Base-by-base conservation (phyloP, 768 basidiomycete genomes). In the Dacryopinax primogenitus region DNA sequence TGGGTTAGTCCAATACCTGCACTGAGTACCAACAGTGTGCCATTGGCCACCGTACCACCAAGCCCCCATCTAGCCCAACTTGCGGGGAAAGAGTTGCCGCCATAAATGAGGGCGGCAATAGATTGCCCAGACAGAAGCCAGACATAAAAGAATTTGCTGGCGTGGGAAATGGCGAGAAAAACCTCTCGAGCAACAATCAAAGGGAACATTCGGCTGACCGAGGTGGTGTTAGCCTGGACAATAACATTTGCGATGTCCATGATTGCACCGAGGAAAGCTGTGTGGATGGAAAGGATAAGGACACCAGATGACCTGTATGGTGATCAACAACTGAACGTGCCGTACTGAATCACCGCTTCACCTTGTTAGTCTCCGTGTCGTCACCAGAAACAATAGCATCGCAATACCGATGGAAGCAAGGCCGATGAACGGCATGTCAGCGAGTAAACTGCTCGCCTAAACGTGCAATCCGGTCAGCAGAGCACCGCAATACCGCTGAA, bases 11-110 rank as follows among this genome's bases (percentile, higher is more conserved):
- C 77, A 62, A 85, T 79, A 37, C 77, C 66, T 37, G 84, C 62
- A 23, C 79, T 74, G 26, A 79, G 71, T 3, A 75, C 68, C 32
- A 89, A 71, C 7, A 84, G 77, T 33, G 70, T 67, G 77, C 79
- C 82, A 66, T 86, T 81, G 58, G 86, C 73, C 32, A 82, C 21
- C 12, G 76, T 71, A 23, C 87, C 86, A 13, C 79, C 67, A 28
- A 77, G 58, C 1, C 87, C 85, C 86, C 84, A 87, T 44, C 83
- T 80, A 65, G 71, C 68, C 88, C 88, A 89, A 70, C 78, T 81
- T 21, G 81, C 86, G 66, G 82, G 84, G 69, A 87, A 85, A 47
- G 67, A 66, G 64, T 66, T 66, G 13, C 66, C 67, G 70, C 65
- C 81, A 82, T 66, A 74, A 78, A 34, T 72, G 73, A n/a, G 86